Evolutionary conservation across 257 asterid species (phyloP), one percentile per base, ranked within the genome.

Genomic region (Jacaranda mimosifolia): DNA sequence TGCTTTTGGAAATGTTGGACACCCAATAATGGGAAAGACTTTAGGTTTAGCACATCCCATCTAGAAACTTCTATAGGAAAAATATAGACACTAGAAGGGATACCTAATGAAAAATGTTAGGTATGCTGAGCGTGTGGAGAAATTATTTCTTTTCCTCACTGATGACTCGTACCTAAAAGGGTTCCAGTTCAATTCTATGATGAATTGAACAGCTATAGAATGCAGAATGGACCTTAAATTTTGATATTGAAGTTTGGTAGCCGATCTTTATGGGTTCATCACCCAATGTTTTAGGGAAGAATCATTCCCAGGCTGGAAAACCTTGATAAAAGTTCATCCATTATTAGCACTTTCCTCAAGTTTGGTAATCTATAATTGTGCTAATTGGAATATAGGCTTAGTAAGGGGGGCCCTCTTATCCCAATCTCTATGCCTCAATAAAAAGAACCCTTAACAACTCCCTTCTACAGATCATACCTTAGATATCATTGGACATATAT

Each of bases 311-410:
- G 85, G 12, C 87, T 81, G 85, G 77, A 57, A 68, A 59, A 59
- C 35, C 43, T 45, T 62, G 72, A 83, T 63, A 68, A 53, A 39
- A 68, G 40, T 58, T 38, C 67, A 66, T 2, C 72, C 51, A 46
- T 77, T 72, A 77, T 59, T 68, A 51, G 49, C 72, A 71, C 9
- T 52, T 59, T 63, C 65, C 51, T 66, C 79, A 42, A 68, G 79
- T 80, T 80, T 74, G 84, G 85, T 83, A 79, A 63, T 76, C 66
- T 77, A 71, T 78, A 80, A 84, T 74, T 75, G 38, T 77, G 63
- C 65, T 70, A 65, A 77, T 32, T 56, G 40, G 68, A 76, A 66
- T 76, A 36, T 46, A 40, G 15, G 18, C 42, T 59, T 15, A 10
- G 65, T 14, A 19, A 62, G 80, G 77, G 46, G 7, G 68, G 58